phyloP scores from a whole-genome alignment of 1,284 basidiomycete species.

The Leucoagaricus sp. region DNA sequence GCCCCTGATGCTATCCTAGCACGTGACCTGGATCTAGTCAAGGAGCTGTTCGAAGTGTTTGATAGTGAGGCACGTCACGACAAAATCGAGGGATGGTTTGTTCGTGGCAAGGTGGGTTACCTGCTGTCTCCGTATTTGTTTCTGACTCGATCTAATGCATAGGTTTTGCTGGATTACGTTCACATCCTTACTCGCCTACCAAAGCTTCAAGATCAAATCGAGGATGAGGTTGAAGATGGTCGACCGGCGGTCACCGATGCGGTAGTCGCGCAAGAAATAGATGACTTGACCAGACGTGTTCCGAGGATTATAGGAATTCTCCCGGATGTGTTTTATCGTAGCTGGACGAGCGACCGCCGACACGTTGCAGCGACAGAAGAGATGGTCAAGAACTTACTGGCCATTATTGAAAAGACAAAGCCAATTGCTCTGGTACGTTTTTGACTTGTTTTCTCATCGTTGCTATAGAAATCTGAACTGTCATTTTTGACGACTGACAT shows the following conservation, averaged over 20 bases:
- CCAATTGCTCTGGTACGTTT: constrained; percentile 62
- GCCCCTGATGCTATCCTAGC: constrained; percentile 89
- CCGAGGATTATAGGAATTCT: constrained; percentile 71
- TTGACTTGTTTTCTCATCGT: background rate
- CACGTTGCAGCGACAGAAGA: constrained; percentile 72
- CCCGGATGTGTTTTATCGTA: constrained; percentile 62
- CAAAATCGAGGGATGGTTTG: constrained; percentile 70
- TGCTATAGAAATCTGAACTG: background rate
- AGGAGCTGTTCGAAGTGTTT: constrained; percentile 73
- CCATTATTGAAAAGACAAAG: constrained; percentile 57
- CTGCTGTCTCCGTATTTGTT: constrained; percentile 2
- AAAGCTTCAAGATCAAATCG: constrained; percentile 43
- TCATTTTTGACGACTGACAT: background rate
- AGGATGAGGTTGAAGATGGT: constrained; percentile 39
- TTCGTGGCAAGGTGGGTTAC: constrained; percentile 73
- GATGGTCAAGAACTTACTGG: constrained; percentile 69
- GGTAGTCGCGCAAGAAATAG: constrained; percentile 53
- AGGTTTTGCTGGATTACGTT: constrained; percentile 74
- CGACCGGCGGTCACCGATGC: constrained; percentile 37
- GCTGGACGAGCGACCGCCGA: constrained; percentile 53
- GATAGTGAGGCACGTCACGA: constrained; percentile 47
- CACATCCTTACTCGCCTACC: constrained; percentile 65
- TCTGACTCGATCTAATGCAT: constrained; percentile 16
- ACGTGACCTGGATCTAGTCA: constrained; percentile 76
- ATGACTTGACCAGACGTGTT: constrained; percentile 58